Evolutionary conservation across 2,329 filamentous ascomycete species (phyloP).

Genomic region (Zasmidium angulare): DNA sequence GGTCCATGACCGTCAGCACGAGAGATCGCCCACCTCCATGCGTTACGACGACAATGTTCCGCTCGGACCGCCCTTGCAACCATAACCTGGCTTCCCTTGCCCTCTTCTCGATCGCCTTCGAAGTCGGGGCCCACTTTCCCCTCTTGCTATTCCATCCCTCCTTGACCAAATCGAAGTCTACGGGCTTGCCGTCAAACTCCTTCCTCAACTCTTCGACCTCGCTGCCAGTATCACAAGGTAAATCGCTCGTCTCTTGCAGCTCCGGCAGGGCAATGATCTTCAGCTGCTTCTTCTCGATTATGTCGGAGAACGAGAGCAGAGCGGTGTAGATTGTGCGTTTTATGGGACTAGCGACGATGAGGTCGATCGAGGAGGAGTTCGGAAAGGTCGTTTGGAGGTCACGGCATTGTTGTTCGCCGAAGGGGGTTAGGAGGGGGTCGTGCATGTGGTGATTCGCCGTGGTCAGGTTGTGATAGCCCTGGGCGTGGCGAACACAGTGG

Average conservation of each 20-base stretch:
- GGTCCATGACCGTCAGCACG: no score
- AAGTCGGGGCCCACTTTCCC: conserved; percentile 47
- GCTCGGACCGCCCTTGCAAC: conserved; percentile 54
- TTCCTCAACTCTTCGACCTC: conserved; percentile 53
- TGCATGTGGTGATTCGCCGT: conserved; percentile 67
- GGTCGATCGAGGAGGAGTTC: conserved; percentile 62
- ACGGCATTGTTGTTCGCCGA: conserved; percentile 74
- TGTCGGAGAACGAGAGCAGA: conserved; percentile 64
- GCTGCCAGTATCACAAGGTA: conserved; percentile 75
- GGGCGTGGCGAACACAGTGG: conserved; percentile 70
- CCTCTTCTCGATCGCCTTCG: conserved; percentile 57
- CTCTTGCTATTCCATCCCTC: conserved; percentile 71
- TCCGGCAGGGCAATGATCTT: conserved; percentile 68
- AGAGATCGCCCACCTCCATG: conserved; percentile 55
- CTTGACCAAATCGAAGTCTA: conserved; percentile 63
- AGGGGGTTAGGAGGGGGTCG: conserved; percentile 76
- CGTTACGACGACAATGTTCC: conserved; percentile 74
- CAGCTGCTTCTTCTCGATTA: conserved; percentile 46
- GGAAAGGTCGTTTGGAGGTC: conserved; percentile 64
- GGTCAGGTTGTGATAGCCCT: conserved; percentile 76
- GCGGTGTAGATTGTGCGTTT: conserved; percentile 79
- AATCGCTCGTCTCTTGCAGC: conserved; percentile 73
- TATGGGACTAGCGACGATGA: conserved; percentile 76
- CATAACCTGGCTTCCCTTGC: conserved; percentile 62
- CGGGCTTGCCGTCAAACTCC: conserved; percentile 61